These are phyloP conservation scores for Trichoderma semiorbis DNA, from an alignment of 2,329 filamentous ascomycete species.

Conservation along the genomic window DNA sequence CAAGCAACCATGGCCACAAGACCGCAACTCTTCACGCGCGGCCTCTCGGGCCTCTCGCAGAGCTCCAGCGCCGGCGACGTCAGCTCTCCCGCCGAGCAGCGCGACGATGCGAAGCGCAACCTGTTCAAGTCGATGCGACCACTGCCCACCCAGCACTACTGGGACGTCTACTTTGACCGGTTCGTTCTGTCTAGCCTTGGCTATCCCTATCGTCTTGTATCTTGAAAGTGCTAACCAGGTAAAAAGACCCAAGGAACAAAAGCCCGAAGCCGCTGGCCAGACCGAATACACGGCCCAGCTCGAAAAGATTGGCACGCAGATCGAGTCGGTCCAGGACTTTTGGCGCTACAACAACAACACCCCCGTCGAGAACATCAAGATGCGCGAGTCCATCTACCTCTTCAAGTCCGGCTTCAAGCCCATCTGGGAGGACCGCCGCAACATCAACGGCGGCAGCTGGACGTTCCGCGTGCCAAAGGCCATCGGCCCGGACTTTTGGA, in stretches of 20 bases:
- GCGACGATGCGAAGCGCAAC: conserved; percentile 79
- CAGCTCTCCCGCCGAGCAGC: conserved; percentile 66
- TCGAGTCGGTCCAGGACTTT: conserved; percentile 81
- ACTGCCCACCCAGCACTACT: conserved; percentile 75
- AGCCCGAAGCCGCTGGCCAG: conserved; percentile 41
- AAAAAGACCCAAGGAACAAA: conserved; percentile 22
- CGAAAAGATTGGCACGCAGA: conserved; percentile 60
- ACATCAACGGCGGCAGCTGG: conserved; percentile 83
- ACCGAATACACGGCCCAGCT: conserved; percentile 52
- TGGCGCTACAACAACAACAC: conserved; percentile 82
- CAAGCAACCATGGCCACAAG: conserved; percentile 50
- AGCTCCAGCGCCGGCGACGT: conserved; percentile 57
- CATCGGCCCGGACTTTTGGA: conserved; percentile 72
- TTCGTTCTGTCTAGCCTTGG: conserved; percentile 24
- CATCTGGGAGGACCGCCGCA: conserved; percentile 83
- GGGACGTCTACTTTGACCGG: conserved; percentile 68
- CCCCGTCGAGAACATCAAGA: conserved; percentile 70
- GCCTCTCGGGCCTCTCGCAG: conserved; percentile 60
- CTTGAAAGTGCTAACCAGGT: not conserved
- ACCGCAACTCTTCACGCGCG: conserved; percentile 59
- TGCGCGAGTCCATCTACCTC: conserved; percentile 74
- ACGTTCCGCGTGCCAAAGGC: conserved; percentile 85
- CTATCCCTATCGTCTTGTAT: not conserved
- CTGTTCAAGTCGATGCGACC: conserved; percentile 71
- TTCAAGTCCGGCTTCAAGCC: conserved; percentile 76